Conservation (phyloP, 495 filamentous ascomycete genomes). For the Neurospora sp. region DNA sequence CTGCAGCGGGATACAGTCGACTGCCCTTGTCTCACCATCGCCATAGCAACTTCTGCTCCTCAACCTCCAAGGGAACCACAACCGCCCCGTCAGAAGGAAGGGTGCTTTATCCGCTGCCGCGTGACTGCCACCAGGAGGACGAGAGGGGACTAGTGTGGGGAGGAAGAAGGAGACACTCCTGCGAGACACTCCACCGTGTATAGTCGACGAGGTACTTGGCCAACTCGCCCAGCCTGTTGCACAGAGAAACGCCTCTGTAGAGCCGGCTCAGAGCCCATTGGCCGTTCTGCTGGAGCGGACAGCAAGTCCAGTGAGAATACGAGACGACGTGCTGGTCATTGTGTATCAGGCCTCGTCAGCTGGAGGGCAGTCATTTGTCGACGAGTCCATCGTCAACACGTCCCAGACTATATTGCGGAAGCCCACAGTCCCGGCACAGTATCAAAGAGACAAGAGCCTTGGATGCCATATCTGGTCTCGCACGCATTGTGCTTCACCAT, state of each 20-base stretch:
- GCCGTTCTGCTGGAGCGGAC: conserved; percentile 13
- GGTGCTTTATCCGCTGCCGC: conserved; percentile 39
- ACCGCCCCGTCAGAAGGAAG: conserved; percentile 1
- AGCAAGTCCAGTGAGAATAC: conserved; percentile 19
- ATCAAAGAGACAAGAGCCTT: conserved; percentile 3
- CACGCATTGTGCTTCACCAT: conserved; percentile 1
- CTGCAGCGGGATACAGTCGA: conserved; percentile 25
- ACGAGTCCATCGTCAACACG: conserved; percentile 15
- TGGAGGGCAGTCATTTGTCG: conserved; percentile 9
- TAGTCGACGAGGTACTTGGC: conserved; percentile 15
- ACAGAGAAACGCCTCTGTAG: conserved; percentile 33
- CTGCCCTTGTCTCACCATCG: conserved; percentile 20
- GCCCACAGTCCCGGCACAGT: conserved; percentile 13
- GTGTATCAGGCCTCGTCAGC: conserved; percentile 28
- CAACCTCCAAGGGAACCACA: background rate
- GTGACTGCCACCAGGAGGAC: conserved; percentile 20
- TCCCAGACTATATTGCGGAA: conserved; percentile 19
- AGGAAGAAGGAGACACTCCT: conserved; percentile 11
- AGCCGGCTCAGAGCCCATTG: conserved; percentile 37
- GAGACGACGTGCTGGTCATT: conserved; percentile 21
- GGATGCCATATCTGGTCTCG: conserved; percentile 13
- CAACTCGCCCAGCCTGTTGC: conserved; percentile 30
- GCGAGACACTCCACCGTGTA: conserved; percentile 24
- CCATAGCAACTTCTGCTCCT: background rate
- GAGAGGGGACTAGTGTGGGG: background rate